Evolutionary conservation across 2,329 filamentous ascomycete species (phyloP).

Genomic region (Ceratocystis diversiconidia): DNA sequence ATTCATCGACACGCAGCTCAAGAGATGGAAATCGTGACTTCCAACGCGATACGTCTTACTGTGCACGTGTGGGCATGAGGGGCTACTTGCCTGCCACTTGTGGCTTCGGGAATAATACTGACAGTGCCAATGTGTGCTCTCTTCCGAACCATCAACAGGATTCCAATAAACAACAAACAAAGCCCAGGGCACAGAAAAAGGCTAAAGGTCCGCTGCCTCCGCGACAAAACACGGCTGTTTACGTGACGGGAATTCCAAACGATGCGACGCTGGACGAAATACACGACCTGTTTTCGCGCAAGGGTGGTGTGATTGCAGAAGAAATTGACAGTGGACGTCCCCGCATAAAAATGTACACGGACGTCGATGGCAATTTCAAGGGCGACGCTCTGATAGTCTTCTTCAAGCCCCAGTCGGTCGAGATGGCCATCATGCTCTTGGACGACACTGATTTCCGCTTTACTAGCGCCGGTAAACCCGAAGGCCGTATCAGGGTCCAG

Average conservation of each 20-base stretch:
- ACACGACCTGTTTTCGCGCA: constrained; percentile 64
- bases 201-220: constrained; percentile 36
- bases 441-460: constrained; percentile 73
- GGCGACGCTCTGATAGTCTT: constrained; percentile 88
- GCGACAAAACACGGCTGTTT: constrained; percentile 74
- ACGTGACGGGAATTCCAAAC: constrained; percentile 71
- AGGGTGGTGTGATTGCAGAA: constrained; percentile 83
- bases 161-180: constrained; percentile 14
- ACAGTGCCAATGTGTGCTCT: constrained; percentile 13
- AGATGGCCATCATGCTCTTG: constrained; percentile 65
- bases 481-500: constrained; percentile 64
- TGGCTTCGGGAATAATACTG: constrained; percentile 16
- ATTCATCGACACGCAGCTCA: background rate
- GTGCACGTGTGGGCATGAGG: background rate
- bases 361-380: constrained; percentile 73
- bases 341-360: constrained; percentile 83
- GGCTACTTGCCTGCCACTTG: background rate
- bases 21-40: background rate
- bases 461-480: constrained; percentile 34
- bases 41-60: background rate
- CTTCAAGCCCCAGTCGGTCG: constrained; percentile 87
- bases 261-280: constrained; percentile 73
- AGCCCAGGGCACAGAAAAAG: constrained; percentile 31
- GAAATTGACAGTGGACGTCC: constrained; percentile 79
- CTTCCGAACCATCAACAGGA: constrained; percentile 9